These are phyloP conservation scores for Syzygium oleosum DNA, from an alignment of 345 rosid genomes.

Conservation along the genomic window DNA sequence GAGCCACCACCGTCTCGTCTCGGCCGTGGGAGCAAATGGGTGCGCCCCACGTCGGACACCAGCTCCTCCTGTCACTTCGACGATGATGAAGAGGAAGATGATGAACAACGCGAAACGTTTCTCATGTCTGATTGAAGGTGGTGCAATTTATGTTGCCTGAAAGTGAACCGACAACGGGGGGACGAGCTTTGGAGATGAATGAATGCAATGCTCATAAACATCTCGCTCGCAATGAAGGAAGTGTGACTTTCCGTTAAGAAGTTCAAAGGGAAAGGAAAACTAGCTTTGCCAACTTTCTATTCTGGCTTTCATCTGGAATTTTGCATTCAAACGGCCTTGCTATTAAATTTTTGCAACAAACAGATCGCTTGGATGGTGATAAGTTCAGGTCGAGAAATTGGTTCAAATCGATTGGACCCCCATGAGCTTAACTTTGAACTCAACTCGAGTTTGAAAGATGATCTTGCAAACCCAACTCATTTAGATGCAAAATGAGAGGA, in stretches of 20 bases:
- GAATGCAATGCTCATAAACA: background rate
- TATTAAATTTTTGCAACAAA: background rate
- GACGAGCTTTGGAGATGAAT: background rate
- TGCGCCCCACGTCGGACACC: background rate
- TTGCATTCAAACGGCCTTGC: background rate
- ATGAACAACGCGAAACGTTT: background rate
- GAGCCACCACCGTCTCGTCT: background rate
- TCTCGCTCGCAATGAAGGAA: background rate
- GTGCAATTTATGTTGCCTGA: background rate
- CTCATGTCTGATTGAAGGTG: background rate
- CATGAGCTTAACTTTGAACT: background rate
- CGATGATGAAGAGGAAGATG: background rate
- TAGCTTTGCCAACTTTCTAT: background rate
- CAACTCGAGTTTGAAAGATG: background rate
- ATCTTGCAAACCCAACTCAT: background rate
- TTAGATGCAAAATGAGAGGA: background rate
- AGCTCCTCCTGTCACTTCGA: background rate
- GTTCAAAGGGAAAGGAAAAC: background rate
- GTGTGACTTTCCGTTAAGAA: background rate
- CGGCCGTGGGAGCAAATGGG: background rate
- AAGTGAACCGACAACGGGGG: background rate
- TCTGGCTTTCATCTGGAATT: background rate
- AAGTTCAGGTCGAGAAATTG: rapidly evolving
- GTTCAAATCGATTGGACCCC: rapidly evolving
- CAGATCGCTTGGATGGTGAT: background rate